A percentile compares a stretch with the other conserved stretches of the same genome.
Conservation (phyloP, 2,329 filamentous ascomycete genomes). For the Cercospora brassicicola region DNA sequence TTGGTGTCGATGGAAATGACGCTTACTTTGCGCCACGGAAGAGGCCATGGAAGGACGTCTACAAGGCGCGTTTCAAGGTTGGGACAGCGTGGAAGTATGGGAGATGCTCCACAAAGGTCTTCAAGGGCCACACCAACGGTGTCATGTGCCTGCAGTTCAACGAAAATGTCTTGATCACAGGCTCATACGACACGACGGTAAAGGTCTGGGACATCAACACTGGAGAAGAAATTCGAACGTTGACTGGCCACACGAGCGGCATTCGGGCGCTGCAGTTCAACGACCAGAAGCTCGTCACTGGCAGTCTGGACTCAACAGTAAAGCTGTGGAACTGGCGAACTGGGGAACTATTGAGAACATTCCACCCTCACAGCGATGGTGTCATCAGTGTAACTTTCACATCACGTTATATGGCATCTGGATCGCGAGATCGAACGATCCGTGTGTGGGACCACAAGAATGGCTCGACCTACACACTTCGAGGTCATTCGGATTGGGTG, state of each 20-base stretch:
- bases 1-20: slow-evolving; percentile 32
- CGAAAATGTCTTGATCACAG: slow-evolving; percentile 86
- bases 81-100: slow-evolving; percentile 98
- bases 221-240: slow-evolving; percentile 79
- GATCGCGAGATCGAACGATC: slow-evolving; percentile 84
- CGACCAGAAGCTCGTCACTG: slow-evolving; percentile 85
- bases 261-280: slow-evolving; percentile 92
- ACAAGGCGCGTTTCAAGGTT: slow-evolving; percentile 91
- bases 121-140: slow-evolving; percentile 85
- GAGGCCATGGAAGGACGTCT: slow-evolving; percentile 93
- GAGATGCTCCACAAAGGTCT: slow-evolving; percentile 77
- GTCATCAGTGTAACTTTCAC: slow-evolving; percentile 89
- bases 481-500: slow-evolving; percentile 90
- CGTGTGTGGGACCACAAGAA: slow-evolving; percentile 76
- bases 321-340: slow-evolving; percentile 97
- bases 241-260: slow-evolving; percentile 77
- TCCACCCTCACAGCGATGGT: slow-evolving; percentile 75
- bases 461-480: slow-evolving; percentile 74
- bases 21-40: slow-evolving; percentile 54
- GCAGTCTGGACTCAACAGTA: slow-evolving; percentile 81
- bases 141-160: slow-evolving; percentile 79
- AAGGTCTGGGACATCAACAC: slow-evolving; percentile 96
- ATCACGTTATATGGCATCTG: slow-evolving; percentile 78
- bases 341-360: slow-evolving; percentile 78
- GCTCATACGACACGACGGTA: slow-evolving; percentile 91